Percentiles rank a stretch among this genome's conserved stretches.
Conservation (phyloP, 441 rosid genomes). For the Arabidopsis lyrata region DNA sequence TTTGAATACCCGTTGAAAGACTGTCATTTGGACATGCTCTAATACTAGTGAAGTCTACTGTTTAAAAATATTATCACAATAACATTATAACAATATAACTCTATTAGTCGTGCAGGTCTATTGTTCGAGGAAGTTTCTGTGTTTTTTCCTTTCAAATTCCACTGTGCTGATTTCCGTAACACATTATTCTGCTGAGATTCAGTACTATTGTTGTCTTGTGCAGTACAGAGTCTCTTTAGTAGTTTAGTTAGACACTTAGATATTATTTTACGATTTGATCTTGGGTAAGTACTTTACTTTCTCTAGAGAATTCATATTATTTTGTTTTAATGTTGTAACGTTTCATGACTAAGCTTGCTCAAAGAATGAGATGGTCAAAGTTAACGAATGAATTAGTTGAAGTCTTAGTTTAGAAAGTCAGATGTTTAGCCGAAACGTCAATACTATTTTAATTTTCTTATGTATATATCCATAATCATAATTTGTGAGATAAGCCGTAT, state of each 20-base stretch:
- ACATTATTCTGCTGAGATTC: not conserved
- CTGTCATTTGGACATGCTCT: too few species aligned
- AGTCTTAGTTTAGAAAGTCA: slow-evolving; percentile 38
- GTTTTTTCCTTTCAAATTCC: not conserved
- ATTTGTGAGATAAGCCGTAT: not conserved
- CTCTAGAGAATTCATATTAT: not conserved
- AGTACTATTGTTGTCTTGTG: not conserved
- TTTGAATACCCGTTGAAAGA: too few species aligned
- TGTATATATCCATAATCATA: not conserved
- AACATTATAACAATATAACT: not conserved
- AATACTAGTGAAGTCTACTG: not conserved
- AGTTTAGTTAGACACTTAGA: not conserved
- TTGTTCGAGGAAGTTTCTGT: not conserved
- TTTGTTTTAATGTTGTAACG: not conserved
- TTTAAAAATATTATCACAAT: not conserved
- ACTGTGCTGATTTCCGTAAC: not conserved
- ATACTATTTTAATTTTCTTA: too few species aligned
- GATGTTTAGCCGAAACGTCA: slow-evolving; percentile 21
- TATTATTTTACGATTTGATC: not conserved
- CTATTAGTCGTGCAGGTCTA: not conserved
- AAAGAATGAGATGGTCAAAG: slow-evolving; percentile 27
- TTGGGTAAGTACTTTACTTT: not conserved
- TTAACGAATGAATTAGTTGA: slow-evolving; percentile 38
- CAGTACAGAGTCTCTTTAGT: not conserved
- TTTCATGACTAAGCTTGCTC: slow-evolving; percentile 24